phyloP scores from a whole-genome alignment of 345 rosid genomes.

The Leavenworthia alabamica region DNA sequence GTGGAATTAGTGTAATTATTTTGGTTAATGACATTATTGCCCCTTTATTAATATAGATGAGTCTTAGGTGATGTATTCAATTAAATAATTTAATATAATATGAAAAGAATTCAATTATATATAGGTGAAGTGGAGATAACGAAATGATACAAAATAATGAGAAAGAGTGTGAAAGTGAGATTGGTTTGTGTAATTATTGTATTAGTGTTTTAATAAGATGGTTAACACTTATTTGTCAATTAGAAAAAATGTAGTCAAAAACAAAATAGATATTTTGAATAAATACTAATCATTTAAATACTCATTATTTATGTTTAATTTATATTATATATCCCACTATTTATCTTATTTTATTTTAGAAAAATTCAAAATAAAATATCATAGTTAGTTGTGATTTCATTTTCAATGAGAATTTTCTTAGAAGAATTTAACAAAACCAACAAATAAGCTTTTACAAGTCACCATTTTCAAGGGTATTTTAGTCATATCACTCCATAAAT shows the following conservation, averaged over 20 bases:
- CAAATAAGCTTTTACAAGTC: neutral
- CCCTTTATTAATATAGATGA: neutral
- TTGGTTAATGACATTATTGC: neutral
- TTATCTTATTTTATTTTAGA: too few relatives aligned
- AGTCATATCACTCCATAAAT: neutral
- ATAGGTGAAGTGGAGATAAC: constrained; percentile 22
- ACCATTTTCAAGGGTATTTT: neutral
- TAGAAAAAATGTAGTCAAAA: neutral
- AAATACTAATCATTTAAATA: too few relatives aligned
- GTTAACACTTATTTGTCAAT: neutral
- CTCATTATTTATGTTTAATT: too few relatives aligned
- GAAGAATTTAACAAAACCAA: neutral
- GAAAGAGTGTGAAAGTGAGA: neutral
- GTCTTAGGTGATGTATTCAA: too few relatives aligned
- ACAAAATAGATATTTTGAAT: too few relatives aligned
- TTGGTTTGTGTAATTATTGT: neutral
- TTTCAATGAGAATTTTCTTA: constrained; percentile 6
- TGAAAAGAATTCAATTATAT: too few relatives aligned
- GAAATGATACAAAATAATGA: neutral
- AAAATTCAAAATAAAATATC: neutral
- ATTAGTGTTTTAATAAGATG: neutral
- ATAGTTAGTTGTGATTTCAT: constrained; percentile 6
- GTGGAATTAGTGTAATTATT: neutral
- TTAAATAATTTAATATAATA: too few relatives aligned
- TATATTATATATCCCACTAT: too few relatives aligned